Conservation (phyloP, 2,329 filamentous ascomycete genomes). For the Ophidiomyces ophidiicola region DNA sequence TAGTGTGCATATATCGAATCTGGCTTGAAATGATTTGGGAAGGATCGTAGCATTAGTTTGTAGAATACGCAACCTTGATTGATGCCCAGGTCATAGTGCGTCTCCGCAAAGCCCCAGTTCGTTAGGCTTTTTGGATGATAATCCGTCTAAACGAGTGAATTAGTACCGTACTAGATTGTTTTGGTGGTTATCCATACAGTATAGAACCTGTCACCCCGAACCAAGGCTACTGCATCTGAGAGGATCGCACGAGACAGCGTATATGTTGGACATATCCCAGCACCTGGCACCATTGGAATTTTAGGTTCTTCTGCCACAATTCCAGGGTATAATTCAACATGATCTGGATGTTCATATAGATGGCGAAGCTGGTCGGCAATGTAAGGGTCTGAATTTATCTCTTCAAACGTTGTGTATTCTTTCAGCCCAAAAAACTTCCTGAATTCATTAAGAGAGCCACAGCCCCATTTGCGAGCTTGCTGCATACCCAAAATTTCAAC, state of each 20-base stretch:
- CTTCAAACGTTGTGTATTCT: slow-evolving; percentile 44
- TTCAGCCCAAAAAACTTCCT: slow-evolving; percentile 50
- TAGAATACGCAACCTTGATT: slow-evolving; percentile 23
- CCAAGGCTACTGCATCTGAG: slow-evolving; percentile 34
- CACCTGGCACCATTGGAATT: slow-evolving; percentile 27
- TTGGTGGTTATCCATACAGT: slow-evolving; percentile 20
- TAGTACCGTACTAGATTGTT: background rate
- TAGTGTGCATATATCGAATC: slow-evolving; percentile 22
- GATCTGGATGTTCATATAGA: slow-evolving; percentile 52
- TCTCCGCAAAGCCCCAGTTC: slow-evolving; percentile 31
- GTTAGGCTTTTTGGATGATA: slow-evolving; percentile 25
- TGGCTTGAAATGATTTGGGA: slow-evolving; percentile 21
- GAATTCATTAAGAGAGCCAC: slow-evolving; percentile 42
- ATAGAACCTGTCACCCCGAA: slow-evolving; percentile 32
- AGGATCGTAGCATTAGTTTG: slow-evolving; percentile 22
- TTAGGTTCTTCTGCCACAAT: slow-evolving; percentile 40
- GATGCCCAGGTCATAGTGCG: slow-evolving; percentile 19
- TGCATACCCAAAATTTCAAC: slow-evolving; percentile 71
- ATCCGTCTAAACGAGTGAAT: slow-evolving; percentile 13
- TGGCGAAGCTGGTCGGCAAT: slow-evolving; percentile 45
- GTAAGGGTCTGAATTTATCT: slow-evolving; percentile 47
- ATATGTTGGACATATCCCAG: slow-evolving; percentile 29
- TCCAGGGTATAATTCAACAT: slow-evolving; percentile 58
- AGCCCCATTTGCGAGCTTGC: slow-evolving; percentile 57
- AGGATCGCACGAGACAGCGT: slow-evolving; percentile 32